Conservation (phyloP, 1,284 basidiomycete genomes). For the Neolentinus lepideus region DNA sequence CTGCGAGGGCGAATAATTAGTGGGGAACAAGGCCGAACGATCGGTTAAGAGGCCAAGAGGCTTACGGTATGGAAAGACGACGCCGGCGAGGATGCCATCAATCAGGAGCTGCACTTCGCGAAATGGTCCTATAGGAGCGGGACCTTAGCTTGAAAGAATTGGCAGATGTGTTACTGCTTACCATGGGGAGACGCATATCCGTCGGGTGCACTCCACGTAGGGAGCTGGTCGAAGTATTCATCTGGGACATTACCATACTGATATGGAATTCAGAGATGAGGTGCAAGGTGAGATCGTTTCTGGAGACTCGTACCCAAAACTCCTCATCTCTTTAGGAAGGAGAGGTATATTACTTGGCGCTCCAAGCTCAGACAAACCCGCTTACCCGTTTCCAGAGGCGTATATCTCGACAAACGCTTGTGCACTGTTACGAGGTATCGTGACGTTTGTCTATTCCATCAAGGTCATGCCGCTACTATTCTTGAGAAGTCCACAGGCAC, state of each 20-base stretch:
- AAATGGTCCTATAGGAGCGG: neutral
- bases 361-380: neutral
- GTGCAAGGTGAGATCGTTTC: neutral
- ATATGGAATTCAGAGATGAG: neutral
- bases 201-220: neutral
- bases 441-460: neutral
- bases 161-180: neutral
- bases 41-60: too few relatives aligned
- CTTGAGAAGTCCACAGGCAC: too few relatives aligned
- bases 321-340: neutral
- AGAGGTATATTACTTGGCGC: neutral
- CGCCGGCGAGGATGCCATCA: neutral
- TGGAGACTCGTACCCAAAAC: neutral
- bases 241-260: neutral
- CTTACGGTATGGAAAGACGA: neutral
- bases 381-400: neutral
- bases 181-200: neutral
- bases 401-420: neutral
- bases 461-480: neutral
- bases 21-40: too few relatives aligned
- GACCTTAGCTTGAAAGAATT: neutral
- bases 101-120: neutral
- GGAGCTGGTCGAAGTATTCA: neutral
- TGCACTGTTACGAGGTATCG: neutral
- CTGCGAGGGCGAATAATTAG: neutral